These are phyloP conservation scores for Camelina neglecta DNA, from an alignment of 345 rosid genomes.

Conservation along the genomic window DNA sequence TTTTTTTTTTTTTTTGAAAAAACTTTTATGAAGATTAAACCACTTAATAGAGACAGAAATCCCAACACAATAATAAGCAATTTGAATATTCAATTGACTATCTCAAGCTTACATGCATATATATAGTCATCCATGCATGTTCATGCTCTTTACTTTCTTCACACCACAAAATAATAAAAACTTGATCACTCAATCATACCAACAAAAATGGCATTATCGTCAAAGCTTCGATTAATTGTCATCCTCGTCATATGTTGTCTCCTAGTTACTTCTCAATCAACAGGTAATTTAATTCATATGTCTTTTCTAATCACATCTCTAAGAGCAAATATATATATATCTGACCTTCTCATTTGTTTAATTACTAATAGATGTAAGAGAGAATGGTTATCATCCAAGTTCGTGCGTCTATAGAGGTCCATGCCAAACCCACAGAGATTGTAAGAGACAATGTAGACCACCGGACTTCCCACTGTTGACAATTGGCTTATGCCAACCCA, in stretches of 20 bases:
- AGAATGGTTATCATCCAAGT: background rate
- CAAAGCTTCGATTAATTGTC: conserved; percentile 29
- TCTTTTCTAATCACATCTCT: too few species aligned
- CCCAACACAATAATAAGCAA: too few species aligned
- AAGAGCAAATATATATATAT: too few species aligned
- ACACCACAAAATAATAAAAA: background rate
- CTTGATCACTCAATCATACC: background rate
- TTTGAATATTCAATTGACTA: too few species aligned
- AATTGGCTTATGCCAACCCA: conserved; percentile 30
- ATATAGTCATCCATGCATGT: background rate
- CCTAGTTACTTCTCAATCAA: too few species aligned
- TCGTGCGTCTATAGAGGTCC: conserved; percentile 22
- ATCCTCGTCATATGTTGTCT: conserved; percentile 16
- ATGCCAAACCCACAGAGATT: conserved; percentile 15
- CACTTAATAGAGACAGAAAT: too few species aligned
- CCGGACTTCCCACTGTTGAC: conserved; percentile 15
- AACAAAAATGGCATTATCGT: conserved; percentile 31
- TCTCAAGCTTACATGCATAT: background rate
- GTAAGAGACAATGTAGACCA: conserved; percentile 30
- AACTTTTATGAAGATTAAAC: too few species aligned
- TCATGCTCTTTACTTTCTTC: background rate
- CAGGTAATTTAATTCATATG: too few species aligned
- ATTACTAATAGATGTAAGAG: conserved; percentile 5
- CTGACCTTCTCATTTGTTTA: too few species aligned
- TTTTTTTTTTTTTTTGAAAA: too few species aligned